Conservation (phyloP, 2,329 filamentous ascomycete genomes). For the Xylariaceae sp. region DNA sequence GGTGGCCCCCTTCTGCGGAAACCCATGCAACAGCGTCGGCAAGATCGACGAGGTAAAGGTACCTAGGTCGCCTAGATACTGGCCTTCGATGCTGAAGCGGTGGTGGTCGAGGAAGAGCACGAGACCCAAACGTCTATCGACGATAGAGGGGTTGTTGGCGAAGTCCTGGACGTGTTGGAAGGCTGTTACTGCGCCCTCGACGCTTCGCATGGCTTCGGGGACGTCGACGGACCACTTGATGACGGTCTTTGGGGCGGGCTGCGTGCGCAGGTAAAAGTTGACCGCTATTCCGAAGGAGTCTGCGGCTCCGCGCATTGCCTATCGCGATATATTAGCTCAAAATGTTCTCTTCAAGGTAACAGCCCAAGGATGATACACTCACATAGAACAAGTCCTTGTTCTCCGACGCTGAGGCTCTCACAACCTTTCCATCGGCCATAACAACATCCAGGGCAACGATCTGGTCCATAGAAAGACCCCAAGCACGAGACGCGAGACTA, state of each 20-base stretch:
- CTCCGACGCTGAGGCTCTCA: conserved; percentile 24
- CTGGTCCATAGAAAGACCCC: conserved; percentile 59
- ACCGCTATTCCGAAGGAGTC: conserved; percentile 49
- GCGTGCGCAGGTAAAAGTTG: conserved; percentile 46
- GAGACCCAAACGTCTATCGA: conserved; percentile 43
- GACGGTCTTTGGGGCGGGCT: conserved; percentile 42
- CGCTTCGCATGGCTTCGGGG: conserved; percentile 21
- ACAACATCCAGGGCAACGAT: conserved; percentile 57
- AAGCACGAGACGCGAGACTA: conserved; percentile 52
- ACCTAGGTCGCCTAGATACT: conserved; percentile 40
- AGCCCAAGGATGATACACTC: conserved; percentile 13
- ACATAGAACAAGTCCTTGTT: conserved; percentile 41
- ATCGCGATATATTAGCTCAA: background rate
- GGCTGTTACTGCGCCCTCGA: conserved; percentile 29
- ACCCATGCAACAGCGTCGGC: conserved; percentile 35
- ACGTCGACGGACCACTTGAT: conserved; percentile 44
- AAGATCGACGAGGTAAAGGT: conserved; percentile 37
- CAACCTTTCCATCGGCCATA: conserved; percentile 41
- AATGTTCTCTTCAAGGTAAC: no score
- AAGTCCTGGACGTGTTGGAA: conserved; percentile 43
- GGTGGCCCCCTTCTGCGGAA: conserved; percentile 24
- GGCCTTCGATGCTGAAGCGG: conserved; percentile 42
- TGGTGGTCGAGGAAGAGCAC: conserved; percentile 33
- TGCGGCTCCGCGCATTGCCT: conserved; percentile 51
- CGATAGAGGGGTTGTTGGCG: conserved; percentile 39